These are phyloP conservation scores for Fusarium lyarnte DNA, from an alignment of 2,329 filamentous ascomycete species.

Conservation along the genomic window DNA sequence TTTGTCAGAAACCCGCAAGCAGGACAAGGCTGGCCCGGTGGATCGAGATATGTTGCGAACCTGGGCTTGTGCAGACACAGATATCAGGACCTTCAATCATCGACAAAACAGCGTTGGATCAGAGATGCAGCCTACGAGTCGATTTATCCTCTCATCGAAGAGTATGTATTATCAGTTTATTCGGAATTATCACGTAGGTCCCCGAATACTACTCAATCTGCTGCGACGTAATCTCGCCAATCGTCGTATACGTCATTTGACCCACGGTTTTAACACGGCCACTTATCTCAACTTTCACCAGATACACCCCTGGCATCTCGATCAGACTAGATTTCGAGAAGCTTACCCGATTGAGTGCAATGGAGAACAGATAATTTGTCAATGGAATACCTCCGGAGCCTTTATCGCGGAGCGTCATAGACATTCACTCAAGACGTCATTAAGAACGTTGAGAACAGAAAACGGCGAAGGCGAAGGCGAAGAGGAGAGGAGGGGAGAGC, in stretches of 20 bases:
- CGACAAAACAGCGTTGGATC: conserved; percentile 31
- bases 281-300: conserved; percentile 8
- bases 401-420: conserved; percentile 20
- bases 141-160: conserved; percentile 28
- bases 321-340: not conserved
- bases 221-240: not conserved
- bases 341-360: conserved; percentile 11
- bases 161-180: not conserved
- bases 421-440: conserved; percentile 20
- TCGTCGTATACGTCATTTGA: conserved; percentile 21
- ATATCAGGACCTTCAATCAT: conserved; percentile 22
- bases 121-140: conserved; percentile 30
- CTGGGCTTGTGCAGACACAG: conserved; percentile 1
- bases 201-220: not conserved
- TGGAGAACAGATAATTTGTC: not conserved
- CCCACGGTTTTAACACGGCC: conserved; percentile 3
- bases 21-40: conserved; percentile 43
- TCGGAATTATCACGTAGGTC: not conserved
- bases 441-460: not conserved
- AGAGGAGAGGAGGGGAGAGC: not conserved
- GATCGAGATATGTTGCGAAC: conserved; percentile 29
- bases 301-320: not conserved
- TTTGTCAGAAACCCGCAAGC: conserved; percentile 39
- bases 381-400: not conserved
- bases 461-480: too few relatives aligned